Base-by-base conservation (phyloP, 306 rosid species). In the Myrica gale region DNA sequence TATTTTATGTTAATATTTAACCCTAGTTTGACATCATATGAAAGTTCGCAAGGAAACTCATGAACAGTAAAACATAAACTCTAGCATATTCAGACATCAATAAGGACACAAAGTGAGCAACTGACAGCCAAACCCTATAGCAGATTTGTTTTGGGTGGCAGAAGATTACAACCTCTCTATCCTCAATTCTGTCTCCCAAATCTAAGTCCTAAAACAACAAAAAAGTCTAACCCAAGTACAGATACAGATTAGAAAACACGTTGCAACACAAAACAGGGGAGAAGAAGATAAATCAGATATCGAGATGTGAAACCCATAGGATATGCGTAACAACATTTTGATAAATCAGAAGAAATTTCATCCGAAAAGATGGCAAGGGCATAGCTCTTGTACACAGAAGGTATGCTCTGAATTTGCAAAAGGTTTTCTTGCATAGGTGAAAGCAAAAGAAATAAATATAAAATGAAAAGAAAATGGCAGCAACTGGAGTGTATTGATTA, bases 401-500 rank as follows among this genome's bases (percentile, higher is more conserved):
- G 0, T 2, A 42, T 2, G 6, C 51, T 42, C 42, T 41, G 7
- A 5, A 66, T 9, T 66, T 41, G 47, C 23, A 42, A 65, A 2
- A 16, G 6, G 20, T 58, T 58, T 11, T 26, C 26, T 65, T 41
- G 17, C 20, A 26, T 39, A 4, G 17, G 15, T 66, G 70, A 66
- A 66, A 66, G 7, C 46, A 46, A 52, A 68, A 68, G 44, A 69
- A 71, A 16, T 1, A 19, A 77, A 60, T 13, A 43, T 9, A 69
- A 37, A 57, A 72, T 75, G 62, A 26, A 62, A 11, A 39, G 50
- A 69, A 23, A 6, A 37, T 69, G 56, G 63, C 76, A 44, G 73
- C 54, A 77, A 83, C 54, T 74, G 69, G 77, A 76, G 72, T 57
- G 4, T 9, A 63, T 45, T 17, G 50, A 65, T 69, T 46, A 62